Percentiles rank a stretch among this genome's conserved stretches.
Evolutionary conservation across 805 yeast genomes (phyloP).

Genomic region (Wickerhamomyces chaumierensis): DNA sequence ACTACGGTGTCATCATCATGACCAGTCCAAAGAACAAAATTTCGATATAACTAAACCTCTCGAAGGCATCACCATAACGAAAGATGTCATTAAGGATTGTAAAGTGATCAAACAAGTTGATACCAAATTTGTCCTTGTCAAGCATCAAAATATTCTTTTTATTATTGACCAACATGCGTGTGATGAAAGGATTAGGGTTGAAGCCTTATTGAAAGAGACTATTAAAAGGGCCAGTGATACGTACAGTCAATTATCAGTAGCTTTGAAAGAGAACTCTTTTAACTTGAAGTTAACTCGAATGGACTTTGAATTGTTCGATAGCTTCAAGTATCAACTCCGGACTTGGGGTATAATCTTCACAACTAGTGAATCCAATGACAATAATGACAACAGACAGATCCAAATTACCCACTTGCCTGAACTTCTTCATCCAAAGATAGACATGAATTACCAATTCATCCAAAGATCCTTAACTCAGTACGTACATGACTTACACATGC

Average conservation of each 20-base stretch:
- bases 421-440: constrained; percentile 24
- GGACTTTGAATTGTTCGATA: constrained; percentile 23
- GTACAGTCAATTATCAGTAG: constrained; percentile 8
- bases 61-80: constrained; percentile 3
- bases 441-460: constrained; percentile 20
- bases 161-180: constrained; percentile 78
- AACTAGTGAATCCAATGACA: constrained; percentile 1
- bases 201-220: constrained; percentile 30
- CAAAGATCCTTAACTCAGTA: constrained; percentile 32
- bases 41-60: neutral
- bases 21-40: neutral
- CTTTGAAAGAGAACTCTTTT: constrained; percentile 6
- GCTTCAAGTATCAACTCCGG: constrained; percentile 19
- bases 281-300: constrained; percentile 12
- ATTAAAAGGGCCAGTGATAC: constrained; percentile 20
- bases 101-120: constrained; percentile 49
- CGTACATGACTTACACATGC: constrained; percentile 28
- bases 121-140: constrained; percentile 47
- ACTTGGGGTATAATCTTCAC: constrained; percentile 33
- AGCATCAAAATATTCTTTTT: constrained; percentile 19
- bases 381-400: constrained; percentile 5
- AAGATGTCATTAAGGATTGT: constrained; percentile 14
- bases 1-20: neutral
- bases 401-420: constrained; percentile 33
- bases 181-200: constrained; percentile 65